Evolutionary conservation across 2,329 filamentous ascomycete species (phyloP).

Genomic region (Phialophora expanda): DNA sequence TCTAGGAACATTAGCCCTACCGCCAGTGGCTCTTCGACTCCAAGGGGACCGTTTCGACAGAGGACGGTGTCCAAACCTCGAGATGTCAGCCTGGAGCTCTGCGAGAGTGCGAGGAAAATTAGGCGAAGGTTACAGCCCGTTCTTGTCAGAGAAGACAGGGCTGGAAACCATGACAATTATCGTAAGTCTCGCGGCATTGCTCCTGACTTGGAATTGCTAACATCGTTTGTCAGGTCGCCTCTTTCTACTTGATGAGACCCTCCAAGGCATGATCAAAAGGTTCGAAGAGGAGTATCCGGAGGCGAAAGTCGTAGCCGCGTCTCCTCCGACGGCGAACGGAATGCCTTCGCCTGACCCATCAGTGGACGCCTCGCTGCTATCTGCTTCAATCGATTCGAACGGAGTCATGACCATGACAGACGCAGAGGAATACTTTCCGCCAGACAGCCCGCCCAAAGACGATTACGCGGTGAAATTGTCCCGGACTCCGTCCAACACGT

Average conservation of each 20-base stretch:
- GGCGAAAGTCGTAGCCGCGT: conserved; percentile 45
- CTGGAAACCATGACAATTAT: conserved; percentile 75
- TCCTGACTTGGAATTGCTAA: conserved; percentile 40
- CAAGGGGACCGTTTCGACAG: conserved; percentile 54
- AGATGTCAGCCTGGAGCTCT: conserved; percentile 89
- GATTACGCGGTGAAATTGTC: conserved; percentile 57
- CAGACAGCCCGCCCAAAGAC: conserved; percentile 48
- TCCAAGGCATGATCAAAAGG: conserved; percentile 88
- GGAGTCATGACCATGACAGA: conserved; percentile 25
- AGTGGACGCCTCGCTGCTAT: conserved; percentile 28
- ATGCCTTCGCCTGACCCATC: conserved; percentile 34
- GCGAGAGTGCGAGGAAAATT: conserved; percentile 88
- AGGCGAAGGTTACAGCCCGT: conserved; percentile 81
- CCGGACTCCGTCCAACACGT: conserved; percentile 69
- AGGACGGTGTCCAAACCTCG: conserved; percentile 70
- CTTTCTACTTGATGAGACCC: conserved; percentile 83
- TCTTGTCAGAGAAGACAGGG: conserved; percentile 73
- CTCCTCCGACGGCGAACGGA: conserved; percentile 25
- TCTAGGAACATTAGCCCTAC: conserved; percentile 49
- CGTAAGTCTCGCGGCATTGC: conserved; percentile 60
- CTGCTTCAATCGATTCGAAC: conserved; percentile 27
- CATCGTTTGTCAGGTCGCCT: conserved; percentile 65
- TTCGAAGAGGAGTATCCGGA: conserved; percentile 98
- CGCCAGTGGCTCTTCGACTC: conserved; percentile 61
- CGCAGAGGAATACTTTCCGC: conserved; percentile 38